Evolutionary conservation across 2,329 filamentous ascomycete species (phyloP).

Genomic region (Beauveria sp.): DNA sequence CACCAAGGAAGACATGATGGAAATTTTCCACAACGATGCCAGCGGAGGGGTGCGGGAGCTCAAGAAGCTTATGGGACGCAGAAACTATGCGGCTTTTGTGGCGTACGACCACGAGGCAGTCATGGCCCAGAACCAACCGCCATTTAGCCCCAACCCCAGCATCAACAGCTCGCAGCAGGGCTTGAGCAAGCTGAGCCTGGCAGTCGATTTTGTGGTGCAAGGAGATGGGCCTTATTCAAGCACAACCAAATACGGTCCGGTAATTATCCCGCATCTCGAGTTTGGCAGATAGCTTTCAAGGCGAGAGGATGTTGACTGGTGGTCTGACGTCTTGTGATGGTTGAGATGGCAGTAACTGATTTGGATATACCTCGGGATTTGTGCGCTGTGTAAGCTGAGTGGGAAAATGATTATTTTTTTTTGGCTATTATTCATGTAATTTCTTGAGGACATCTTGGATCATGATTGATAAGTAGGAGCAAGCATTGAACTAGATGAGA

Average conservation of each 20-base stretch:
- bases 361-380: conserved; percentile 5
- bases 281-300: conserved; percentile 49
- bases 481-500: neutral
- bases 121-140: conserved; percentile 25
- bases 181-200: conserved; percentile 68
- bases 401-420: neutral
- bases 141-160: conserved; percentile 31
- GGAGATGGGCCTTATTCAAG: conserved; percentile 73
- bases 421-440: neutral
- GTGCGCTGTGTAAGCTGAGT: neutral
- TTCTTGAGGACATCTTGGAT: neutral
- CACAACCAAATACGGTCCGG: conserved; percentile 93
- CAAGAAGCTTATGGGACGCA: conserved; percentile 84
- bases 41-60: conserved; percentile 75
- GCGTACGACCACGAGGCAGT: conserved; percentile 84
- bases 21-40: conserved; percentile 94
- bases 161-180: conserved; percentile 32
- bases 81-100: conserved; percentile 91
- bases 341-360: neutral
- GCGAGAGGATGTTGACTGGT: neutral
- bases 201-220: conserved; percentile 95
- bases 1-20: conserved; percentile 99
- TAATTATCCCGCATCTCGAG: conserved; percentile 83
- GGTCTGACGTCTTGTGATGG: neutral
- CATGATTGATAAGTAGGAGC: neutral